Conservation (phyloP, 1,284 basidiomycete genomes). For the Gomphus bonarii region DNA sequence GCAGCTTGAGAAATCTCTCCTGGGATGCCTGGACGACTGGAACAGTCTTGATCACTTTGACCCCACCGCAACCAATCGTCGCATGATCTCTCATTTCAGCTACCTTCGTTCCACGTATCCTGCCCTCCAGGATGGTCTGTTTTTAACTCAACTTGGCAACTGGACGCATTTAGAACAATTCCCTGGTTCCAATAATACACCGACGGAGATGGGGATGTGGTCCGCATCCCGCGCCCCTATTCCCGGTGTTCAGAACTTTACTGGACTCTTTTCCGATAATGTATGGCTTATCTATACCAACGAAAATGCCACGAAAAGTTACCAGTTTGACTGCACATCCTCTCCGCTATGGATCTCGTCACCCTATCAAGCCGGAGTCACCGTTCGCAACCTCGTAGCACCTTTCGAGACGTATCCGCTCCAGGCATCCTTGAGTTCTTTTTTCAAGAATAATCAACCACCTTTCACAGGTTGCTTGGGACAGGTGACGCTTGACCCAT, state of each 20-base stretch:
- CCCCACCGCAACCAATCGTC: slow-evolving; percentile 67
- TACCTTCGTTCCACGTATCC: slow-evolving; percentile 59
- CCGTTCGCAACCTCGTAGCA: slow-evolving; percentile 66
- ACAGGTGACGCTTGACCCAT: slow-evolving; percentile 56
- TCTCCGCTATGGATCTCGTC: slow-evolving; percentile 60
- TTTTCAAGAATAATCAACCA: slow-evolving; percentile 39
- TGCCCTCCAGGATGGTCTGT: slow-evolving; percentile 76
- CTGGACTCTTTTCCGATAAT: slow-evolving; percentile 48
- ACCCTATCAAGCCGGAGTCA: slow-evolving; percentile 52
- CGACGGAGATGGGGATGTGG: slow-evolving; percentile 82
- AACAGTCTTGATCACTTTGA: slow-evolving; percentile 90
- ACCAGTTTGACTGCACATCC: slow-evolving; percentile 46
- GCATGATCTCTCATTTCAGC: slow-evolving; percentile 64
- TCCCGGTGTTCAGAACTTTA: slow-evolving; percentile 40
- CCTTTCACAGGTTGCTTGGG: slow-evolving; percentile 69
- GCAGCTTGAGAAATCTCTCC: slow-evolving; percentile 64
- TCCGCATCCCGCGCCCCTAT: slow-evolving; percentile 63
- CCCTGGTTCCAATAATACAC: slow-evolving; percentile 72
- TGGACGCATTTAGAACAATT: slow-evolving; percentile 71
- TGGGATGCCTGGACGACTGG: slow-evolving; percentile 81
- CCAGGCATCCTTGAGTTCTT: slow-evolving; percentile 49
- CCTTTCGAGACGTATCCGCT: slow-evolving; percentile 76
- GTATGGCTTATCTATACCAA: slow-evolving; percentile 82
- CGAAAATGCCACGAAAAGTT: slow-evolving; percentile 64
- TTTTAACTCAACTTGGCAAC: slow-evolving; percentile 69